Percentiles rank a stretch among this genome's conserved stretches.
Conservation (phyloP, 352 stramenopile genomes). For the Phytophthora brassicae region DNA sequence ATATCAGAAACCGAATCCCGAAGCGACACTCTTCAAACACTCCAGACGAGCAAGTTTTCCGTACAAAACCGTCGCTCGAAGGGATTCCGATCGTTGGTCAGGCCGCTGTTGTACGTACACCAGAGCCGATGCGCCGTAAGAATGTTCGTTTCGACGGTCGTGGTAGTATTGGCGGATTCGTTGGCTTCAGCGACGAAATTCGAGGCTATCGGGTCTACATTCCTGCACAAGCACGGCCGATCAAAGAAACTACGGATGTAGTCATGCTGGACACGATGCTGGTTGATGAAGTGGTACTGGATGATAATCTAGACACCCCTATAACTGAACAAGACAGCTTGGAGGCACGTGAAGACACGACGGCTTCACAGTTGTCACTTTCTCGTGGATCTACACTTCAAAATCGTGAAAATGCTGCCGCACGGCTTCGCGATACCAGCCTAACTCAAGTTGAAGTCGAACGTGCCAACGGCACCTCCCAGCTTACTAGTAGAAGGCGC, state of each 20-base stretch:
- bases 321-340: not conserved
- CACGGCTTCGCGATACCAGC: not conserved
- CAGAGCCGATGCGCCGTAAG: not conserved
- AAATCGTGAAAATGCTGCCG: not conserved
- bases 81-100: conserved; percentile 4
- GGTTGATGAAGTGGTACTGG: not conserved
- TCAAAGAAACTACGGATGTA: conserved; percentile 5
- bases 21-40: not conserved
- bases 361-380: too few relatives aligned
- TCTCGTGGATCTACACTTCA: too few relatives aligned
- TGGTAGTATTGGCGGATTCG: not conserved
- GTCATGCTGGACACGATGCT: conserved; percentile 7
- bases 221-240: not conserved
- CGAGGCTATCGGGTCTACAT: not conserved
- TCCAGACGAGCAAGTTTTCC: not conserved
- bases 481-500: too few relatives aligned
- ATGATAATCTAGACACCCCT: not conserved
- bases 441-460: not conserved
- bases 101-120: not conserved
- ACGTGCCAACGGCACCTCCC: not conserved
- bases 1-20: conserved; percentile 3
- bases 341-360: not conserved
- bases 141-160: not conserved
- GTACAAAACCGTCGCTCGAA: not conserved
- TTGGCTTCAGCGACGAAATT: conserved; percentile 9